These are phyloP conservation scores for Helenozyma rhizophorensis DNA, from an alignment of 805 yeast species.

Conservation along the genomic window DNA sequence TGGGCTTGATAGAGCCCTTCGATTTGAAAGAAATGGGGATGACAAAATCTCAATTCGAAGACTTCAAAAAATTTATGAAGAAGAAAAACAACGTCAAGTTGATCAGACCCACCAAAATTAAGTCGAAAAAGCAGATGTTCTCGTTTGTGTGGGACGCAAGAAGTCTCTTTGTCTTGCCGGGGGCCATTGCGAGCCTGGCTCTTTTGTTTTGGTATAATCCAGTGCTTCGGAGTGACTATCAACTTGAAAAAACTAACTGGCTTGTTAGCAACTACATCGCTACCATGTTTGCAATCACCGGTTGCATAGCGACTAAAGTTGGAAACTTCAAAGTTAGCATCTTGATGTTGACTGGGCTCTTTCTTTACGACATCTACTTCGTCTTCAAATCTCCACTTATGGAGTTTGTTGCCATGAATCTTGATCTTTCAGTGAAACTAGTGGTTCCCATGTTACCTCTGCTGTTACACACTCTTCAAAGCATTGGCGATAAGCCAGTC, in stretches of 20 bases:
- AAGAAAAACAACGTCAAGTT: constrained; percentile 13
- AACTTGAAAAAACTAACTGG: constrained; percentile 35
- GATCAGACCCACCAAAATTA: constrained; percentile 19
- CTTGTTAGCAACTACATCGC: constrained; percentile 42
- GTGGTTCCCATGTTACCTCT: constrained; percentile 33
- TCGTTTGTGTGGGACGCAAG: constrained; percentile 20
- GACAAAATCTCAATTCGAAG: constrained; percentile 4
- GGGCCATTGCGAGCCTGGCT: constrained; percentile 8
- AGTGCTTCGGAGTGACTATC: constrained; percentile 5
- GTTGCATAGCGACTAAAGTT: constrained; percentile 35
- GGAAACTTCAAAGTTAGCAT: constrained; percentile 44
- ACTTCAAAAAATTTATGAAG: constrained; percentile 9
- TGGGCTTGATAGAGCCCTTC: constrained; percentile 30
- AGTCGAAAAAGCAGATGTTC: constrained; percentile 23
- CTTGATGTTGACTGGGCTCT: constrained; percentile 44
- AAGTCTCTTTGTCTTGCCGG: constrained; percentile 13
- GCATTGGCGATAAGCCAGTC: background rate
- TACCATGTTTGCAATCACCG: constrained; percentile 39
- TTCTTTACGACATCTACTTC: constrained; percentile 61
- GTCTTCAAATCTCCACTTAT: constrained; percentile 61
- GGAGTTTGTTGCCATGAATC: constrained; percentile 54
- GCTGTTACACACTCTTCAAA: background rate
- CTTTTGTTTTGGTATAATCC: constrained; percentile 15
- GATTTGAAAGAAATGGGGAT: constrained; percentile 2
- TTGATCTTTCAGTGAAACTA: constrained; percentile 54